Percentiles rank a stretch among this genome's conserved stretches.
phyloP scores from a whole-genome alignment of 805 yeast species.

The Sugiyamaella americana region DNA sequence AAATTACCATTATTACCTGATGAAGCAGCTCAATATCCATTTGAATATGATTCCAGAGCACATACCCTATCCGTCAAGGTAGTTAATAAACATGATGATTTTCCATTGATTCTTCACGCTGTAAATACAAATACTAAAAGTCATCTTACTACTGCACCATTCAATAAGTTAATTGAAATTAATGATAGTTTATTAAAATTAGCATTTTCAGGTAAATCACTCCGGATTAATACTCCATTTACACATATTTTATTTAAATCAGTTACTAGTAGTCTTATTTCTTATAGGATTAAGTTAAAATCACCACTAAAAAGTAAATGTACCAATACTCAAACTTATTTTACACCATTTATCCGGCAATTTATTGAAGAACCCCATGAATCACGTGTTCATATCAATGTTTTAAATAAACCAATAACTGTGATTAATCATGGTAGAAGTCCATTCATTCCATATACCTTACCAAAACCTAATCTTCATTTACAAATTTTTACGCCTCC shows the following conservation, averaged over 20 bases:
- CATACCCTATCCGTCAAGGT: not conserved
- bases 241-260: not conserved
- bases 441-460: slow-evolving; percentile 14
- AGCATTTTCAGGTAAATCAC: not conserved
- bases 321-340: not conserved
- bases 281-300: slow-evolving; percentile 7
- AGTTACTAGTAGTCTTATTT: slow-evolving; percentile 6
- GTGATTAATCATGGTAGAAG: slow-evolving; percentile 15
- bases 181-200: not conserved
- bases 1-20: not conserved
- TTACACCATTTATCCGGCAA: slow-evolving; percentile 17
- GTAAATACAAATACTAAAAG: not conserved
- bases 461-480: slow-evolving; percentile 5
- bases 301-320: not conserved
- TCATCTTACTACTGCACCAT: not conserved
- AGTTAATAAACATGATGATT: not conserved
- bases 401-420: slow-evolving; percentile 1
- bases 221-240: not conserved
- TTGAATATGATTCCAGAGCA: not conserved
- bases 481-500: slow-evolving; percentile 15
- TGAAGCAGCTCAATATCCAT: not conserved
- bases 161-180: no score
- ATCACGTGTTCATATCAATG: slow-evolving; percentile 19
- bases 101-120: not conserved
- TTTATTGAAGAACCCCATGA: slow-evolving; percentile 14